phyloP scores from a whole-genome alignment of 2,329 filamentous ascomycete genomes.

The Thielaviopsis ethacetica region DNA sequence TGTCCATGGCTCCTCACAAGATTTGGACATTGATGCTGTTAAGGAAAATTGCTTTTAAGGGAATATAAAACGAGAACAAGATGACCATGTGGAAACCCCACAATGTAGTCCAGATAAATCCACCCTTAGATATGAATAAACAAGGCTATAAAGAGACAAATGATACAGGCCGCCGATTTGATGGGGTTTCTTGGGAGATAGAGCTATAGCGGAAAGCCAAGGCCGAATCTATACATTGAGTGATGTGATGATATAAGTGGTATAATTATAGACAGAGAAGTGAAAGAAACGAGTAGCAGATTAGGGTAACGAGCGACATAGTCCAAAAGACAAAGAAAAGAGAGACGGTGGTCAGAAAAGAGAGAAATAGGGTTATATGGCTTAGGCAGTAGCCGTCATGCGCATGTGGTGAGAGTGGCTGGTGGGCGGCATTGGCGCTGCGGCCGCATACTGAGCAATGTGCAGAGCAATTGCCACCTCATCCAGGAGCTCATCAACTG shows the following conservation, averaged over 20 bases:
- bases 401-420: background rate
- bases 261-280: conserved; percentile 1
- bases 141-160: no score
- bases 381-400: background rate
- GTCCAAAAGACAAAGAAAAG: no score
- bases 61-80: no score
- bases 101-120: no score
- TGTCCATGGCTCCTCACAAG: no score
- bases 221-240: background rate
- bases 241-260: background rate
- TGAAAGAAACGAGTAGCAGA: conserved; percentile 1
- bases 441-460: conserved; percentile 2
- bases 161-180: no score
- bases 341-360: background rate
- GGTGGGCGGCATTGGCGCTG: background rate
- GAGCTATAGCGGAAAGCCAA: background rate
- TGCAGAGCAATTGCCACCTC: conserved; percentile 10
- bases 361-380: background rate
- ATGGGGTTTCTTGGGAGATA: background rate
- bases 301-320: background rate
- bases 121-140: no score
- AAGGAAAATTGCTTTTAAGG: no score
- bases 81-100: no score
- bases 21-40: no score
- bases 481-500: conserved; percentile 9